A percentile compares a stretch with the other conserved stretches of the same genome.
phyloP scores from a whole-genome alignment of 192 early-diverging fungal genomes.

The Phlyctochytrium arcticum region DNA sequence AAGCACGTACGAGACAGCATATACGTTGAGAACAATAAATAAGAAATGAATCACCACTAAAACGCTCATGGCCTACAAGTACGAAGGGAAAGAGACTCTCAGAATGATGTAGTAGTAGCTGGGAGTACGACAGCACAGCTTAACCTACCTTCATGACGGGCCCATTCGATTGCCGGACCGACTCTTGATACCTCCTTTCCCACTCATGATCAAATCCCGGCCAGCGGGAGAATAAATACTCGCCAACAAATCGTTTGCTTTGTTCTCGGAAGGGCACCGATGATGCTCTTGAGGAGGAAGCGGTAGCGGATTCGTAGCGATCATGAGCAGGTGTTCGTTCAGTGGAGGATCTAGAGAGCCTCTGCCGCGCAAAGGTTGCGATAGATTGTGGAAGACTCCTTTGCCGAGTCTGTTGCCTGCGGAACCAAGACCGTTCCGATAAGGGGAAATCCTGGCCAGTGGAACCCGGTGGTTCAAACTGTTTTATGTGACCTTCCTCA shows the following conservation, averaged over 20 bases:
- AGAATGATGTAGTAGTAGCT: not conserved
- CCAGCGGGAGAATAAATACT: not conserved
- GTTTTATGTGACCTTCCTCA: no score
- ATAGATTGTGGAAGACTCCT: no score
- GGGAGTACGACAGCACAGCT: not conserved
- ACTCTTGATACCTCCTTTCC: not conserved
- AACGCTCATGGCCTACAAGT: not conserved
- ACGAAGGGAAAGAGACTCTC: not conserved
- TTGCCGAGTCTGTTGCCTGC: no score
- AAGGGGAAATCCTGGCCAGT: no score
- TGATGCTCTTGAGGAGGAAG: not conserved
- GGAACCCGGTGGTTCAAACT: no score
- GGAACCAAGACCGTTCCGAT: no score
- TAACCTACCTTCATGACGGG: not conserved
- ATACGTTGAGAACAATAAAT: not conserved
- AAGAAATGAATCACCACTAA: not conserved
- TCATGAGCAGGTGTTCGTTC: no score
- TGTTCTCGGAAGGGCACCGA: not conserved
- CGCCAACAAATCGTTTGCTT: not conserved
- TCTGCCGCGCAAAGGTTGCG: no score
- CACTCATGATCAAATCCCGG: not conserved
- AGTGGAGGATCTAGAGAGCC: no score
- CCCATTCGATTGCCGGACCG: not conserved
- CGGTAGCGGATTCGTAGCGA: not conserved
- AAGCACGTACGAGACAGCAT: not conserved